Base-by-base conservation (phyloP, 345 rosid genomes). In the Excoecaria cochinchinensis region DNA sequence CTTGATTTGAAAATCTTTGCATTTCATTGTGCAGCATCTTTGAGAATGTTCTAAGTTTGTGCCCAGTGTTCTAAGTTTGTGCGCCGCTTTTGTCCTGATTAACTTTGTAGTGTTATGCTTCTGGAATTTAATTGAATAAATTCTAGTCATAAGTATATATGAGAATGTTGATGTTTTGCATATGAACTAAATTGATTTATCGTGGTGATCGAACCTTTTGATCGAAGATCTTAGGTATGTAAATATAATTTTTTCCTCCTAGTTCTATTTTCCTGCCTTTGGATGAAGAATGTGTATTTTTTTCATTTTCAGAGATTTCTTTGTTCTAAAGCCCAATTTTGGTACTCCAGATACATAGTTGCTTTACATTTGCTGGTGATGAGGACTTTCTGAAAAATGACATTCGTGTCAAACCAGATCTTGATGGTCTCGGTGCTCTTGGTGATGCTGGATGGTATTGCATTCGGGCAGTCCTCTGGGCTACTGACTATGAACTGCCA, bases 371-470 rank as follows among this genome's bases (percentile, higher is more conserved):
- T 76, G 81, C 78, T 56, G 90, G 67, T 12, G 85, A 72, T 14
- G 78, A 85, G 31, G 80, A 80, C 47, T 94, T 92, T 79, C 84
- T 94, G 11, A 83, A 82, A 66, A 79, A 89, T 50, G 89, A 92
- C 80, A 87, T 89, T 50, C 90, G 95, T n/a, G 97, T 92, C 22
- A 92, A 90, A 84, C 93, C 95, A 25, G 90, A 90, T 63, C 97
- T 94, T 0, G 97, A 94, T 55, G 86, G 86, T 14, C 97, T 87
- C 3, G 98, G 98, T 25, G 87, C 95, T 6, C 92, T 94, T 0
- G 98, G 97, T 10, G 98, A 94, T 63, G 83, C 87, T n/a, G 97
- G 98, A 38, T 94, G 98, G 98, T 94, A 94, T 74, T 75, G 89
- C 57, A 79, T 89, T 74, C 81, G 91, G 77, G 81, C 91, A 39